These are phyloP conservation scores for Perilla frutescens DNA, from an alignment of 257 asterid genomes.

Conservation along the genomic window DNA sequence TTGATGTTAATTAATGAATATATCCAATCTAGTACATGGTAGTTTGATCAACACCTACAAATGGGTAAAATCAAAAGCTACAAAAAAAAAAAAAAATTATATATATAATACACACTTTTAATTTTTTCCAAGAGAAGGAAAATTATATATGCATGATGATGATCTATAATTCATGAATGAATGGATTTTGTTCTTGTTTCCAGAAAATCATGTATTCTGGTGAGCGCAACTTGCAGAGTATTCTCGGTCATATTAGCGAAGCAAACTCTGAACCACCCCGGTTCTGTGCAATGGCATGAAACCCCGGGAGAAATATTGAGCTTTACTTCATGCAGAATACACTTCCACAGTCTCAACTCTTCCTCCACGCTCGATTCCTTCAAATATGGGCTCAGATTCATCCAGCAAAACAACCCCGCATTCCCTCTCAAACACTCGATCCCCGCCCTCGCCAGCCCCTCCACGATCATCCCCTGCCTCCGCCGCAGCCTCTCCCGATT, in stretches of 20 bases:
- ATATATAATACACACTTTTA: no score
- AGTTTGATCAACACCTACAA: no score
- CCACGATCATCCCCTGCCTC: conserved; percentile 44
- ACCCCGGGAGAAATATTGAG: conserved; percentile 57
- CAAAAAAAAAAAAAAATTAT: neutral
- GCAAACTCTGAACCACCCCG: conserved; percentile 67
- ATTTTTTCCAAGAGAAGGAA: no score
- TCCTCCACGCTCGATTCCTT: conserved; percentile 37
- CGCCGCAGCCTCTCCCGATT: conserved; percentile 45
- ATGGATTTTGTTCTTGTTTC: conserved; percentile 10
- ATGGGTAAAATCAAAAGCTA: no score
- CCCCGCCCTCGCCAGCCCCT: conserved; percentile 44
- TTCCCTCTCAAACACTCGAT: conserved; percentile 56
- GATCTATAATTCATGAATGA: no score
- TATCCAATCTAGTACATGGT: no score
- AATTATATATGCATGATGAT: no score
- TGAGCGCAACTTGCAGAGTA: conserved; percentile 48
- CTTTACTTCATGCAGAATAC: conserved; percentile 45
- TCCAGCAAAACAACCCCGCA: conserved; percentile 64
- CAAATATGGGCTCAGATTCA: conserved; percentile 46
- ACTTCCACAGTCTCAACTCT: conserved; percentile 47
- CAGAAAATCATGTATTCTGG: conserved; percentile 48
- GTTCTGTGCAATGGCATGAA: conserved; percentile 59
- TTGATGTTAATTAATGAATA: no score
- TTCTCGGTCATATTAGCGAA: conserved; percentile 61